phyloP scores from a whole-genome alignment of 257 asterid species.

The Rhazya stricta region DNA sequence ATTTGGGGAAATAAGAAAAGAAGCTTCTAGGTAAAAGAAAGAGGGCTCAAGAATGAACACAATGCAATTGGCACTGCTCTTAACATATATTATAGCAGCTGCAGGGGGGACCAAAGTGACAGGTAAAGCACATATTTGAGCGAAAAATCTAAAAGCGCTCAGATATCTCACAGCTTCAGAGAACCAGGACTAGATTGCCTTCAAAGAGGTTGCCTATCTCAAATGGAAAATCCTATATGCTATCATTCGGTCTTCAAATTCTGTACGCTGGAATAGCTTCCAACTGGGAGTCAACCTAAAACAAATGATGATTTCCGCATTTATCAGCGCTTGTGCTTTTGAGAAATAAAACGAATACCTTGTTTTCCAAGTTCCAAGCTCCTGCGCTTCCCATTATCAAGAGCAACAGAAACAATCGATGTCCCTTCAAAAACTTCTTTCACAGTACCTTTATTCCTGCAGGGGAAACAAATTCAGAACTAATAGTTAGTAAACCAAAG shows the following conservation, averaged over 20 bases:
- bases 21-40: not conserved
- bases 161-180: conserved; percentile 13
- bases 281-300: not conserved
- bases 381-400: conserved; percentile 71
- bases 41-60: not conserved
- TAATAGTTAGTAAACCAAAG: not conserved
- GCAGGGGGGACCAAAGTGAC: not conserved
- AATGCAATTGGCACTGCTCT: not conserved
- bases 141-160: not conserved
- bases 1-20: not conserved
- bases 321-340: conserved; percentile 55
- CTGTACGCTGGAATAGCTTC: conserved; percentile 1
- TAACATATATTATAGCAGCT: conserved; percentile 13
- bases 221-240: conserved; percentile 10
- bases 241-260: conserved; percentile 6
- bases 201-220: not conserved
- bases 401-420: conserved; percentile 56
- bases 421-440: conserved; percentile 57
- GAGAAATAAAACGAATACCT: conserved; percentile 82
- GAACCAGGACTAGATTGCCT: conserved; percentile 2
- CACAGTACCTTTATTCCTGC: conserved; percentile 67
- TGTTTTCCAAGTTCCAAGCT: conserved; percentile 87
- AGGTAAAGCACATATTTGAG: conserved; percentile 4
- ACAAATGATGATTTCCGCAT: not conserved
- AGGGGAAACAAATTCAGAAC: not conserved